Base-by-base conservation (phyloP, 2,329 filamentous ascomycete species). In the Neonectria coccinea region DNA sequence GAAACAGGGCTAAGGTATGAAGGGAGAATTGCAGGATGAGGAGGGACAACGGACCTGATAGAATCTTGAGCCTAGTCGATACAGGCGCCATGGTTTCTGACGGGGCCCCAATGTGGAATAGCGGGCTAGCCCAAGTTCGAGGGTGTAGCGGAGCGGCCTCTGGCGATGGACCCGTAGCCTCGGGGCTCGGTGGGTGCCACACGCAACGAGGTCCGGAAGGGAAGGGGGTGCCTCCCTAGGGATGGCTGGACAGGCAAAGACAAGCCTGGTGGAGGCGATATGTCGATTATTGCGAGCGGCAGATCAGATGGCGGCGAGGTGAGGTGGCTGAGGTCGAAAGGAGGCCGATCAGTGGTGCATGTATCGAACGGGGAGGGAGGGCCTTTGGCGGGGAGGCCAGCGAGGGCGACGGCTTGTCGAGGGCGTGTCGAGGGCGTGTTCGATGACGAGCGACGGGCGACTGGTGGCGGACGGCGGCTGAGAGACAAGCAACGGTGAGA, bases 11-110 rank as follows among this genome's bases (percentile, higher is more conserved):
- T 67, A 64, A 66, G 71, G 62, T 72, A 70, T 74, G 67, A 70
- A 74, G 70, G 70, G 67, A 74, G 71, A 72, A 68, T 67, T 71
- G 67, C 58, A 72, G 67, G 9, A 10, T 9, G 70, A 74, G 20
- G 70, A 72, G 73, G 75, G 74, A 76, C 74, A 72, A 85, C 86
- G 80, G 80, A 88, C 86, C 86, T 84, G 85, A 86, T 77, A 88
- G 82, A 79, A 87, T 83, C 81, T 84, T 87, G 79, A 85, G 83
- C 80, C 85, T 85, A 79, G 86, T 85, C 78, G 85, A 81, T 78
- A 83, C 80, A 79, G 86, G 85, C 80, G 85, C 85, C 86, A 88
- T 88, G 79, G 79, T 83, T 78, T 78, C 75, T 77, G 70, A 70
- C 70, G 67, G 64, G 69, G 68, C 70, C 68, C 73, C 70, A 70